Base-by-base conservation (phyloP, 805 yeast genomes). In the Trichomonascus vanleenenianus region DNA sequence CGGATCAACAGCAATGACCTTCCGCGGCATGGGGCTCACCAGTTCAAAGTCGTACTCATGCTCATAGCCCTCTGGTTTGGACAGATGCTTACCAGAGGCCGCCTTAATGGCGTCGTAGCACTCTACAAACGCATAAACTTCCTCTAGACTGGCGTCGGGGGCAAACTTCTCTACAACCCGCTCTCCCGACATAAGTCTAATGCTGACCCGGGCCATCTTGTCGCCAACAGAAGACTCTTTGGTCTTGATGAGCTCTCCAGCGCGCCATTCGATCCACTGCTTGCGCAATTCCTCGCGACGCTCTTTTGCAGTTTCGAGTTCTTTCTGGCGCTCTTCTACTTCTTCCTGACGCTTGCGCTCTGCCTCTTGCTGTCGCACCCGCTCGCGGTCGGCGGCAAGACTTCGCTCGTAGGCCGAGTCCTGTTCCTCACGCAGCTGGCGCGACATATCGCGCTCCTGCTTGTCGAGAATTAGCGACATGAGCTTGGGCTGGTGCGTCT, bases 401-500 rank as follows among this genome's bases (percentile, higher is more conserved):
- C 95, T 80, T 31, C 74, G 74, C 57, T 81, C 79, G 64, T 80
- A 88, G 16, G 93, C 87, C 39, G 74, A 66, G 57, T 87, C 93
- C 62, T 89, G 96, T 55, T 82, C 81, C 49, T 73, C 72, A 43
- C 85, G 72, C 30, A 86, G 66, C 48, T 80, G 75, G 34, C 81
- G 71, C 49, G 76, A 60, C 19, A 53, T 57, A 35, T 78, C 81
- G 40, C 75, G 71, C 42, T 81, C 80, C 53, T 79, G 76, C 40
- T 80, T 71, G 47, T 83, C 89, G 2, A 74, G 66, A 39, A 89
- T 72, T 15, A 89, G 69, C 2, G 76, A 61, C 15, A 74, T 63
- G 46, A 93, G 67, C 31, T 74, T 75, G 7, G 84, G 53, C 74
- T 79, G 30, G 58, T 81, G 79, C 50, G 77, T 74, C 33, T 72